Conservation (phyloP, 2,329 filamentous ascomycete species). For the Fusarium fracticaudum region DNA sequence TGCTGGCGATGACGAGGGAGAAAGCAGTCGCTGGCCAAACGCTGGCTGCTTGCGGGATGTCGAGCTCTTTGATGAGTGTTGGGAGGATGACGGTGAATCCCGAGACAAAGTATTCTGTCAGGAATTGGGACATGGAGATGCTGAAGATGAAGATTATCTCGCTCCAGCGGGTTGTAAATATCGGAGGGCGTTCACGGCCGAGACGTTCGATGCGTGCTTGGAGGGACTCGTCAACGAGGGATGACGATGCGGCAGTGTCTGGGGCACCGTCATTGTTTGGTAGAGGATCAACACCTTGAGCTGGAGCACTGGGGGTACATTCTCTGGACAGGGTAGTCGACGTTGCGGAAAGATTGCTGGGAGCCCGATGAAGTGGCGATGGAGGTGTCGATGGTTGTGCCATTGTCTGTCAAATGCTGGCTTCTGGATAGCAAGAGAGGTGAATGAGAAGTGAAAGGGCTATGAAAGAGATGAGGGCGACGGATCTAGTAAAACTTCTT, state of each 20-base stretch:
- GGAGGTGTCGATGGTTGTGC: not conserved
- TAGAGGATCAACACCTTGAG: not conserved
- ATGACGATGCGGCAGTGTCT: not conserved
- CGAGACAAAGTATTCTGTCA: not conserved
- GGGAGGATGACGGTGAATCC: not conserved
- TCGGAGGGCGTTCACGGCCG: not conserved
- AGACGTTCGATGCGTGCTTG: not conserved
- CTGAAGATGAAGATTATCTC: not conserved
- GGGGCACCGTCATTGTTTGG: not conserved
- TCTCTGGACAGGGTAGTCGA: not conserved
- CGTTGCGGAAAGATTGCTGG: not conserved
- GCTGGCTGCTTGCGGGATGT: not conserved
- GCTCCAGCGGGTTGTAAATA: not conserved
- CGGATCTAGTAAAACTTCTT: not conserved
- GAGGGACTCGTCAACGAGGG: not conserved
- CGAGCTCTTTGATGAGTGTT: not conserved
- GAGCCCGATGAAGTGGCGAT: not conserved
- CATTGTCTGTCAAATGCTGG: not conserved
- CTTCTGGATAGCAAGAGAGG: not conserved
- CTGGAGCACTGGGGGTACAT: not conserved
- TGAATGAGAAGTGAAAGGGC: not conserved
- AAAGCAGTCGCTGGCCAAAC: not conserved
- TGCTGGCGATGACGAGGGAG: not conserved
- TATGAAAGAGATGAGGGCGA: not conserved
- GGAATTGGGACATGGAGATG: not conserved